Percentiles rank a stretch among this genome's conserved stretches.
phyloP scores from a whole-genome alignment of 371 early-diverging fungal genomes.

The Mucor irregularis region DNA sequence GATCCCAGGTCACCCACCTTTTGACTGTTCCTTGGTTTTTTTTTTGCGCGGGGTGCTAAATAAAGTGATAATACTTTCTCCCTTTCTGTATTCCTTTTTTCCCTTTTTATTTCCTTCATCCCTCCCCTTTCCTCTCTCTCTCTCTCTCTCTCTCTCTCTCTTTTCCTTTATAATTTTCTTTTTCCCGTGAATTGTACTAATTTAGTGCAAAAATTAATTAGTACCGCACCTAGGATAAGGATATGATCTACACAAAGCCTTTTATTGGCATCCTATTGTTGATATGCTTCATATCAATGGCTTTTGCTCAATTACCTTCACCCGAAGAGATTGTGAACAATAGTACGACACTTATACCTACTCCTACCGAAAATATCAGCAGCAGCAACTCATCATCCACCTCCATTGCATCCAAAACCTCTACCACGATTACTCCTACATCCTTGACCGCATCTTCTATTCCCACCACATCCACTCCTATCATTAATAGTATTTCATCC shows the following conservation, averaged over 20 bases:
- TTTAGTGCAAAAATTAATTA: not conserved
- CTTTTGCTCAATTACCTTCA: not conserved
- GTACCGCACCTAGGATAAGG: not conserved
- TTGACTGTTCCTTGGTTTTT: not conserved
- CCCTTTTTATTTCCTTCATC: not conserved
- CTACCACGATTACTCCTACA: not conserved
- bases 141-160: slow-evolving; percentile 2
- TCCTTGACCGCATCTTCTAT: not conserved
- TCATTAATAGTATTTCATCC: not conserved
- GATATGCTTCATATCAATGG: not conserved
- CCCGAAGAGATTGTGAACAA: not conserved
- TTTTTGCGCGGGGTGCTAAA: slow-evolving; percentile 6
- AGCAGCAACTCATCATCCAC: not conserved
- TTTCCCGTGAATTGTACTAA: not conserved
- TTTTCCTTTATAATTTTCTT: not conserved
- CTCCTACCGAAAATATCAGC: not conserved
- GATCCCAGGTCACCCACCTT: slow-evolving; percentile 2
- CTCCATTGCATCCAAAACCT: not conserved
- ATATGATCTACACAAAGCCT: not conserved
- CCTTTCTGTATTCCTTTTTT: not conserved
- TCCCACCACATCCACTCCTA: not conserved
- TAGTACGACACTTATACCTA: not conserved
- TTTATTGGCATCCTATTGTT: not conserved
- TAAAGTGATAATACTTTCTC: not conserved
- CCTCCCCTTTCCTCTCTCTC: not conserved